phyloP scores from a whole-genome alignment of 768 basidiomycete genomes.

The Suillus lakei region DNA sequence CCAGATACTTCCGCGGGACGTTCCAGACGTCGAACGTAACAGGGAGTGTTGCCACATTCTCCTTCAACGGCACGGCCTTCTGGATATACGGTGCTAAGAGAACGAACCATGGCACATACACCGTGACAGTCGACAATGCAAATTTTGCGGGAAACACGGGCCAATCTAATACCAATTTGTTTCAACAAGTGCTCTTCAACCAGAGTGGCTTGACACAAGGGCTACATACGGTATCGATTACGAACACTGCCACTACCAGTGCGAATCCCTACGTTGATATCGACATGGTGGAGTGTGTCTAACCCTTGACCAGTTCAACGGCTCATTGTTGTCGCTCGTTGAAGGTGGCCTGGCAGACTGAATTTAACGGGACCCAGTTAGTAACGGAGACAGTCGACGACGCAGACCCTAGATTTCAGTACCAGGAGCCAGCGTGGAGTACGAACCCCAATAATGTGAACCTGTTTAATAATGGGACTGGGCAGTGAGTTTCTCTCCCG shows the following conservation, averaged over 20 bases:
- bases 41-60: constrained; percentile 42
- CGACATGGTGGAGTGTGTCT: constrained; percentile 43
- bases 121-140: constrained; percentile 45
- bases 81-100: constrained; percentile 57
- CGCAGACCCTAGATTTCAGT: constrained; percentile 42
- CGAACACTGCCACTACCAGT: constrained; percentile 33
- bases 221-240: constrained; percentile 40
- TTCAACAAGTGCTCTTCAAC: constrained; percentile 48
- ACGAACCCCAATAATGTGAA: constrained; percentile 36
- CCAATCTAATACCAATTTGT: constrained; percentile 27
- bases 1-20: constrained; percentile 44
- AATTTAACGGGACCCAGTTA: constrained; percentile 23
- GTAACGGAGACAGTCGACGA: constrained; percentile 34
- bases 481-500: constrained; percentile 36
- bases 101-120: constrained; percentile 49
- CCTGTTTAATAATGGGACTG: constrained; percentile 46
- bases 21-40: constrained; percentile 43
- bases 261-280: constrained; percentile 43
- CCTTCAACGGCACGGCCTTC: constrained; percentile 54
- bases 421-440: constrained; percentile 40
- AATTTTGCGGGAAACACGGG: constrained; percentile 36
- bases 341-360: constrained; percentile 34
- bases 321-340: constrained; percentile 2
- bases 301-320: not conserved
- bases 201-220: constrained; percentile 36